Evolutionary conservation across 75 land plant genomes (phyloP).

Genomic region (Picea glauca): DNA sequence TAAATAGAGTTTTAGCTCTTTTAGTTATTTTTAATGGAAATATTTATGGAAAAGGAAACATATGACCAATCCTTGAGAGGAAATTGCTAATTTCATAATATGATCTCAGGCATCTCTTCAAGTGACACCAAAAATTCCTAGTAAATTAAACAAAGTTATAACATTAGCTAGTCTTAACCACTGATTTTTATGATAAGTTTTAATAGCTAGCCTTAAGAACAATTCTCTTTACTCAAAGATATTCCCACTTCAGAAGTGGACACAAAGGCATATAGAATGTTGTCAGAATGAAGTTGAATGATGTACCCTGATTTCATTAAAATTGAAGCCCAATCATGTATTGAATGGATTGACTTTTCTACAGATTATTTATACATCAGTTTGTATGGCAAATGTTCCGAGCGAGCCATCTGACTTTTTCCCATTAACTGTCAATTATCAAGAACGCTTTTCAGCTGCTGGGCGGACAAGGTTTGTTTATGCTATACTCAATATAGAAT

Average conservation of each 20-base stretch:
- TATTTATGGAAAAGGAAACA: not conserved
- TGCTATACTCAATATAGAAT: not conserved
- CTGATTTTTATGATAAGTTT: no score
- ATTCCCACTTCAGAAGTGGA: no score
- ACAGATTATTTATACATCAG: slow-evolving; percentile 84
- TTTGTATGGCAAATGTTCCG: slow-evolving; percentile 77
- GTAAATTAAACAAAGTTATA: no score
- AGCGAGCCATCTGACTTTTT: slow-evolving; percentile 95
- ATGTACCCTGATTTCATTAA: no score
- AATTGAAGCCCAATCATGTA: not conserved
- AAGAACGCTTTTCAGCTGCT: slow-evolving; percentile 97
- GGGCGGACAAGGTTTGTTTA: slow-evolving; percentile 85
- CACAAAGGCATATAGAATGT: no score
- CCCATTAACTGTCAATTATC: slow-evolving; percentile 86
- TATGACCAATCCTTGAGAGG: not conserved
- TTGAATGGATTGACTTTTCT: slow-evolving; percentile 11
- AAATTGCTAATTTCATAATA: not conserved
- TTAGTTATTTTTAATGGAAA: not conserved
- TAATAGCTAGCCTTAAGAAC: no score
- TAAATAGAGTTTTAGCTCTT: not conserved
- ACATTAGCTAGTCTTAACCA: no score
- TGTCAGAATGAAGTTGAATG: no score
- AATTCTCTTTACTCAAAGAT: no score
- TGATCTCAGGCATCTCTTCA: not conserved
- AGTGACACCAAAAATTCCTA: not conserved